phyloP scores from a whole-genome alignment of 2,329 filamentous ascomycete genomes.

The Neofusicoccum ribis region DNA sequence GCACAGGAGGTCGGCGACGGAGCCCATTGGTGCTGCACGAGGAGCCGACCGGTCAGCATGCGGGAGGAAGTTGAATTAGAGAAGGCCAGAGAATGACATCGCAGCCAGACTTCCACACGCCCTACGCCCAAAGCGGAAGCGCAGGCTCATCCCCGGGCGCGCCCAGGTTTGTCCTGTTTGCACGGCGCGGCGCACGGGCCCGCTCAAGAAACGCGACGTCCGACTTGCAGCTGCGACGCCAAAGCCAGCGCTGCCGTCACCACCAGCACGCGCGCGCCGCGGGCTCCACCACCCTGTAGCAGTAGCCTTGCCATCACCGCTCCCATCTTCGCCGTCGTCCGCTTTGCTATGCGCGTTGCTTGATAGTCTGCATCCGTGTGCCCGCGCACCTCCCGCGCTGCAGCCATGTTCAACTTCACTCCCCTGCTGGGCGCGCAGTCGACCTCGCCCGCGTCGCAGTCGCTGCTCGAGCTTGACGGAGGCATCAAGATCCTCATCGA shows the following conservation, averaged over 20 bases:
- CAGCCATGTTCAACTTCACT: conserved; percentile 89
- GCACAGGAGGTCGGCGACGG: neutral
- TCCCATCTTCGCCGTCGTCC: neutral
- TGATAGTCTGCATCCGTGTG: conserved; percentile 9
- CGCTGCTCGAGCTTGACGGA: conserved; percentile 93
- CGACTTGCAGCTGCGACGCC: neutral
- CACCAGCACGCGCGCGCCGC: conserved; percentile 9
- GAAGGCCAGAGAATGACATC: conserved; percentile 3
- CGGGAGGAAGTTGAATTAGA: conserved; percentile 7
- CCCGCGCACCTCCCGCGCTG: conserved; percentile 14
- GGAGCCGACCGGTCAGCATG: neutral
- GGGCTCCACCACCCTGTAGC: conserved; percentile 2
- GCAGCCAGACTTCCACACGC: neutral
- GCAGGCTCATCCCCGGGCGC: neutral
- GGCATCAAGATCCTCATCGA: conserved; percentile 94
- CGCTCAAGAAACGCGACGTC: neutral
- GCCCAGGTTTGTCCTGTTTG: conserved; percentile 1
- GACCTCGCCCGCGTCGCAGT: conserved; percentile 83
- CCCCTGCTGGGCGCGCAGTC: conserved; percentile 89
- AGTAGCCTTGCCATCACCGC: neutral
- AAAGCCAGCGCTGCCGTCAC: conserved; percentile 6
- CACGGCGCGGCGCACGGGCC: neutral
- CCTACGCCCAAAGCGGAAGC: neutral
- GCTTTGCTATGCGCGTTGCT: conserved; percentile 4
- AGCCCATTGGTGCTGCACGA: neutral